Evolutionary conservation across 768 basidiomycete species (phyloP), one percentile per base, ranked within the genome.

Genomic region (Phlebiopsis flavidoalba): DNA sequence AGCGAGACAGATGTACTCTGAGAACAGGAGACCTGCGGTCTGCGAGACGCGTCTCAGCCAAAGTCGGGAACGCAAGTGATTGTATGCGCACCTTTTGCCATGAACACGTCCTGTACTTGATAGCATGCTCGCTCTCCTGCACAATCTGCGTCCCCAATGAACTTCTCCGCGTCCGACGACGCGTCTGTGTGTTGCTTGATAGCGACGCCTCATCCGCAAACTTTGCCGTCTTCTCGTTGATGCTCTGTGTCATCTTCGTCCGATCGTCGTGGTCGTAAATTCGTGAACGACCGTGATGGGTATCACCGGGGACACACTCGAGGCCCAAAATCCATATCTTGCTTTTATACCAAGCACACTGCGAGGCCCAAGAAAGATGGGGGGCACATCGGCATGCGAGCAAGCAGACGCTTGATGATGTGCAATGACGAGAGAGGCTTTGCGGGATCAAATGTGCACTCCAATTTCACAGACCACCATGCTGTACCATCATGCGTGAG

Each of bases 1-100:
- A 35, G 78, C 77, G 1, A 79, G 74, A 59, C 77, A 79, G 43
- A 79, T 77, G 65, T 79, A 79, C 62, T 79, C 78, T 5, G 76
- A 75, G 68, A 79, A 79, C n/a, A 79, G 64, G 14, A 79, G 64
- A 1, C 67, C 76, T 17, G 78, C 78, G 1, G 78, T 79, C 78
- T 78, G 53, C 14, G 22, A 10, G 36, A 14, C 22, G 10, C 14
- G 45, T 22, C 8, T 56, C 19, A 56, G 55, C 40, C 40, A 8
- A 21, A n/a, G n/a, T 19, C 24, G 22, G 15, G 14, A 37, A 10
- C 35, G 33, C 7, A 26, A 3, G 36, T 61, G 67, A 36, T 8
- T 2, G 36, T 14, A 8, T 10, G 47, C 66, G 37, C n/a, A 79
- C 79, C 72, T 79, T 80, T 59, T 80, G 77, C 79, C 79, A 80